Percentiles rank a stretch among this genome's conserved stretches.
Evolutionary conservation across 2,329 filamentous ascomycete species (phyloP).

Genomic region (Hypoxylon sp.): DNA sequence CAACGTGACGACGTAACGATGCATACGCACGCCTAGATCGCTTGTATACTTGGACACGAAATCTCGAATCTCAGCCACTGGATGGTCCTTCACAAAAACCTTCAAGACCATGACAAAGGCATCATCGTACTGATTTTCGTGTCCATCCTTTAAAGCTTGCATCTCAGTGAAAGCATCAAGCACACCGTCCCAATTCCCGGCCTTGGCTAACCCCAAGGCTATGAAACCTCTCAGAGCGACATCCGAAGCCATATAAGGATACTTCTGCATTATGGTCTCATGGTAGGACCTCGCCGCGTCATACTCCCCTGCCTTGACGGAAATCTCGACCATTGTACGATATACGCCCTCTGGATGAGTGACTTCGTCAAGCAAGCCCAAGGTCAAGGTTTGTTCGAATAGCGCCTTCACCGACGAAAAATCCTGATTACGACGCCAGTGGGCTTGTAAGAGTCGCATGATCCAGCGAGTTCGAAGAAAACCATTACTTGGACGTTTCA

Average conservation of each 20-base stretch:
- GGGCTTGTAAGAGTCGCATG: constrained; percentile 55
- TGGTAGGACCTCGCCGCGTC: constrained; percentile 54
- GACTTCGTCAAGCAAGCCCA: constrained; percentile 47
- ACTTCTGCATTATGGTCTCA: constrained; percentile 46
- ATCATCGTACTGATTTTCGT: constrained; percentile 49
- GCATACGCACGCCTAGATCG: constrained; percentile 56
- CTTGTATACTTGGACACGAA: constrained; percentile 58
- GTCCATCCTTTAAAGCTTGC: constrained; percentile 27
- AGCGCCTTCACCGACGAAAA: constrained; percentile 50
- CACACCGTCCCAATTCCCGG: constrained; percentile 61
- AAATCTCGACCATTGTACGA: constrained; percentile 60
- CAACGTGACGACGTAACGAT: constrained; percentile 58
- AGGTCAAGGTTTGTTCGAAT: constrained; percentile 49
- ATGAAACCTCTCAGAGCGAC: constrained; percentile 57
- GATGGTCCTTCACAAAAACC: constrained; percentile 58
- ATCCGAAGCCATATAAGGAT: constrained; percentile 52
- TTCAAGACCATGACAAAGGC: constrained; percentile 60
- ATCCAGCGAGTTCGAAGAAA: constrained; percentile 57
- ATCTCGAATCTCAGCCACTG: constrained; percentile 58
- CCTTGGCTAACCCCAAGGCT: constrained; percentile 56
- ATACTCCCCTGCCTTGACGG: constrained; percentile 56
- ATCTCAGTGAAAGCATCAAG: constrained; percentile 54
- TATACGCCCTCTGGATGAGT: constrained; percentile 54
- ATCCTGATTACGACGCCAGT: constrained; percentile 55
- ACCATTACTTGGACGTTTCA: constrained; percentile 41